Evolutionary conservation across 768 basidiomycete genomes (phyloP).

Genomic region (Suillus brevipes): DNA sequence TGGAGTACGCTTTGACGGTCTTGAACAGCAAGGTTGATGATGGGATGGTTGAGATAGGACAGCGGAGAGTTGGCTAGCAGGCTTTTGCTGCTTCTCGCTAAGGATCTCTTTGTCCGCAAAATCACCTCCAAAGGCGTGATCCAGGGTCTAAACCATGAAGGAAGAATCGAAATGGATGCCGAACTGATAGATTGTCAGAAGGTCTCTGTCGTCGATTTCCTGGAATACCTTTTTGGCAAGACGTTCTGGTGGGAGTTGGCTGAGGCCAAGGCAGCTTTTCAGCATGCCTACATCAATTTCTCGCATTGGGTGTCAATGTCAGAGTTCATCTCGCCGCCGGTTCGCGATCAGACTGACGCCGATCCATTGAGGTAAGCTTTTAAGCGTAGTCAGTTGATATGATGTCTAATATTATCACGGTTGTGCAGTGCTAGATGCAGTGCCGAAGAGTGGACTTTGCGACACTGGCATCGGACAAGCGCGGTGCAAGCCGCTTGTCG

Average conservation of each 20-base stretch:
- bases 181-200: constrained; percentile 14
- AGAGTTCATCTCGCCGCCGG: constrained; percentile 2
- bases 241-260: constrained; percentile 1
- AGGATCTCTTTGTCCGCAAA: constrained; percentile 10
- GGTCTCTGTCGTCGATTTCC: constrained; percentile 14
- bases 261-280: constrained; percentile 9
- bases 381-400: background rate
- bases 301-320: constrained; percentile 18
- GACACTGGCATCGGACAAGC: constrained; percentile 19
- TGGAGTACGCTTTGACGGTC: background rate
- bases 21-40: constrained; percentile 4
- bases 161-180: background rate
- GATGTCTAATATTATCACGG: background rate
- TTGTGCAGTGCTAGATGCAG: background rate
- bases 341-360: background rate
- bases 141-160: background rate
- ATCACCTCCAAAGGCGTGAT: background rate
- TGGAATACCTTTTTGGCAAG: constrained; percentile 17
- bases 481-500: constrained; percentile 15
- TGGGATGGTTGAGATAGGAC: constrained; percentile 10
- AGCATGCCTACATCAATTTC: constrained; percentile 16
- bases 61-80: constrained; percentile 16
- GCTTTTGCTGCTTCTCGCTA: constrained; percentile 11
- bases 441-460: constrained; percentile 8
- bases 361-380: background rate